Evolutionary conservation across 306 rosid species (phyloP).

Genomic region (Citrullus mucosospermus): DNA sequence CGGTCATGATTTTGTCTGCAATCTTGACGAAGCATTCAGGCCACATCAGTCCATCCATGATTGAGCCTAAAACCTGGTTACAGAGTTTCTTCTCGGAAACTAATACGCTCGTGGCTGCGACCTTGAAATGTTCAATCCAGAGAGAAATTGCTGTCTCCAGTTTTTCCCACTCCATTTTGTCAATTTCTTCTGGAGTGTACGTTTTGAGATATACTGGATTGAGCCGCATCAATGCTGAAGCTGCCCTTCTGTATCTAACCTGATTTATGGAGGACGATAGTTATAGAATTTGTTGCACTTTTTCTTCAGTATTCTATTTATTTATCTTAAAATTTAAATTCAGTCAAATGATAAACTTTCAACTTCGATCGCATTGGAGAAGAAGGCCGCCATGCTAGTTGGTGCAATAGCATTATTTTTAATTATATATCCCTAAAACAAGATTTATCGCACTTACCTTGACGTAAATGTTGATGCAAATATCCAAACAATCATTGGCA

Average conservation of each 20-base stretch:
- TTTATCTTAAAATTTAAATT: too few relatives aligned
- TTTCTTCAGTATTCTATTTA: neutral
- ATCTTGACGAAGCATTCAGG: conserved; percentile 73
- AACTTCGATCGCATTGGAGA: too few relatives aligned
- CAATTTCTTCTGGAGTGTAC: conserved; percentile 60
- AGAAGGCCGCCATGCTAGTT: too few relatives aligned
- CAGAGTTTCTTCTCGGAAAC: conserved; percentile 63
- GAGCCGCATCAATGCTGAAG: conserved; percentile 73
- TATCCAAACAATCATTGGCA: conserved; percentile 75
- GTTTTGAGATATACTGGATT: conserved; percentile 68
- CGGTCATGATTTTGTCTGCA: conserved; percentile 88
- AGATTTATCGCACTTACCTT: conserved; percentile 26
- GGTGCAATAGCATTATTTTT: too few relatives aligned
- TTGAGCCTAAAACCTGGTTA: conserved; percentile 34
- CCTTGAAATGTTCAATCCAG: conserved; percentile 67
- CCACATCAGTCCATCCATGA: conserved; percentile 63
- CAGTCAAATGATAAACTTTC: too few relatives aligned
- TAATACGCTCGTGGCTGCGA: conserved; percentile 52
- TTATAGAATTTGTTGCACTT: neutral
- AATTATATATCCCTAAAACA: too few relatives aligned
- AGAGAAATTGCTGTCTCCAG: conserved; percentile 58
- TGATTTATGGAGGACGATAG: conserved; percentile 7
- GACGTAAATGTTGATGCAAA: conserved; percentile 72
- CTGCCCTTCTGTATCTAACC: conserved; percentile 81
- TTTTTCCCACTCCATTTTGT: conserved; percentile 80